A percentile compares a stretch with the other conserved stretches of the same genome.
These are phyloP conservation scores for Phytophthora agathidicida DNA, from an alignment of 352 stramenopile species.

Conservation along the genomic window DNA sequence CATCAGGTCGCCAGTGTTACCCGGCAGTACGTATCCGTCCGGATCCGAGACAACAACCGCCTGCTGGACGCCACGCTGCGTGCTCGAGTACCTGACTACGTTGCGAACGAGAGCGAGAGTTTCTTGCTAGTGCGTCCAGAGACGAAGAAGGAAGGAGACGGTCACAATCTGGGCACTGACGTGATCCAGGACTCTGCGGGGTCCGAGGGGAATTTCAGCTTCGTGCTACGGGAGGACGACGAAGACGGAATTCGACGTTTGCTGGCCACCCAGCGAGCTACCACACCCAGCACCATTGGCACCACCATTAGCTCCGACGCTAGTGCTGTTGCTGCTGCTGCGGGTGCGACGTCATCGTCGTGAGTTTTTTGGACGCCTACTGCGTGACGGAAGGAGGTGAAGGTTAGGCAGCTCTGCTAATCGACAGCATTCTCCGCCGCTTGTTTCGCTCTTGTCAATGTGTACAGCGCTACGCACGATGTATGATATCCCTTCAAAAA, in stretches of 20 bases:
- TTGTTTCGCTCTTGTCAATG: no score
- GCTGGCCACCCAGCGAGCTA: conserved; percentile 18
- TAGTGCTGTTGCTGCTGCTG: conserved; percentile 43
- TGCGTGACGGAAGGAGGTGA: no score
- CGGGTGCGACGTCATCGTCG: conserved; percentile 10
- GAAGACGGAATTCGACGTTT: conserved; percentile 42
- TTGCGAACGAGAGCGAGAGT: conserved; percentile 68
- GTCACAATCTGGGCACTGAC: conserved; percentile 15
- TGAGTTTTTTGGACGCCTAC: not conserved
- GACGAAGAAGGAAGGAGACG: conserved; percentile 34
- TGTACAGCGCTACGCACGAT: no score
- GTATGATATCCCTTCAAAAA: no score
- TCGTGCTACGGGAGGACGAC: conserved; percentile 50
- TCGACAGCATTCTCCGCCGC: no score
- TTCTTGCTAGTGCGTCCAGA: conserved; percentile 73
- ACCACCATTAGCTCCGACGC: conserved; percentile 34
- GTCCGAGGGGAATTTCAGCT: conserved; percentile 25
- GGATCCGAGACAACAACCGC: conserved; percentile 84
- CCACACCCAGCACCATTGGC: conserved; percentile 20
- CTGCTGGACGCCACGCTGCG: conserved; percentile 78
- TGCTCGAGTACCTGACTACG: conserved; percentile 69
- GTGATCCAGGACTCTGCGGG: conserved; percentile 4
- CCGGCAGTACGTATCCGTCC: conserved; percentile 78
- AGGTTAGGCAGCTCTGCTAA: no score
- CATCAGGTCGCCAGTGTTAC: conserved; percentile 86